Evolutionary conservation across 176 grass and related monocot genomes (phyloP).

Genomic region (Alloteropsis semialata): DNA sequence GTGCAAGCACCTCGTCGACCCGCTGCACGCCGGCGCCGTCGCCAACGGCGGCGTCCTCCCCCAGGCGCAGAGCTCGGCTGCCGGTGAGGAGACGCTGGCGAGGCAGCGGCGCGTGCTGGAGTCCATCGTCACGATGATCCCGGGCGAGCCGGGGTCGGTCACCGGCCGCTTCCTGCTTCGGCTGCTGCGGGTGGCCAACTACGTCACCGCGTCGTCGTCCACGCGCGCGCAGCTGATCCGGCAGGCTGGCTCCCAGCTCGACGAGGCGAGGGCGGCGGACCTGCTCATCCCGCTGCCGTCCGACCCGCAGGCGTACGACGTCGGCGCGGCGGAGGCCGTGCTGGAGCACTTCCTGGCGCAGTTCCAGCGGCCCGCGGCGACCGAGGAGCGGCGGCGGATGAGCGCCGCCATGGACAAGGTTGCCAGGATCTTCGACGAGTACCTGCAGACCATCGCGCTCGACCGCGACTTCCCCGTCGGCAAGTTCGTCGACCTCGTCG

Average conservation of each 20-base stretch:
- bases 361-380: conserved; percentile 37
- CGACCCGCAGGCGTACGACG: conserved; percentile 48
- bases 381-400: conserved; percentile 50
- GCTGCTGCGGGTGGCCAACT: conserved; percentile 73
- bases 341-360: conserved; percentile 66
- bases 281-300: conserved; percentile 66
- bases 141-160: conserved; percentile 51
- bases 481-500: conserved; percentile 68
- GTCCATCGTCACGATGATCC: conserved; percentile 84
- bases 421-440: conserved; percentile 59
- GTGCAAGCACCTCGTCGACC: conserved; percentile 80
- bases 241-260: conserved; percentile 61
- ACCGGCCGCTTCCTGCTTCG: conserved; percentile 75
- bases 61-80: conserved; percentile 40
- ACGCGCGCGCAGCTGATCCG: conserved; percentile 80
- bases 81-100: conserved; percentile 40
- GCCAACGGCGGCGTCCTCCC: conserved; percentile 20
- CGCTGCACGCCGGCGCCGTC: background rate
- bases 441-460: conserved; percentile 57
- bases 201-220: conserved; percentile 62
- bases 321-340: conserved; percentile 69
- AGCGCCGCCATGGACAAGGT: conserved; percentile 57
- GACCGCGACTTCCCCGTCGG: conserved; percentile 46
- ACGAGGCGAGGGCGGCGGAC: conserved; percentile 60
- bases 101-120: conserved; percentile 76